These are phyloP conservation scores for Aureobasidium namibiae DNA, from an alignment of 2,329 filamentous ascomycete genomes.

Conservation along the genomic window DNA sequence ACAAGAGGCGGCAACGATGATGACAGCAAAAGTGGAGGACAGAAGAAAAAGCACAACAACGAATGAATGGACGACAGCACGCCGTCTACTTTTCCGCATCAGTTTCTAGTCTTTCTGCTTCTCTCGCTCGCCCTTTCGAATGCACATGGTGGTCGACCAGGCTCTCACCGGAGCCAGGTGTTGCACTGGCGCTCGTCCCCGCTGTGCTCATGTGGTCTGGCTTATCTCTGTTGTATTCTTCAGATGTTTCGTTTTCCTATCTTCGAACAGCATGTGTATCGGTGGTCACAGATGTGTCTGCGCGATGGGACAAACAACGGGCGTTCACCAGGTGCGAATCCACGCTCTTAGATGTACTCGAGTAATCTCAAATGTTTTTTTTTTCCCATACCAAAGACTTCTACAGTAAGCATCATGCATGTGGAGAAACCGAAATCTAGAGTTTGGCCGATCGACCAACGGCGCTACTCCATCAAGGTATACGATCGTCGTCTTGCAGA, in stretches of 20 bases:
- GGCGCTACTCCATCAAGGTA: conserved; percentile 3
- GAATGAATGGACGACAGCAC: conserved; percentile 7
- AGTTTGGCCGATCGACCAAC: not conserved
- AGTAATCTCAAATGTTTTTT: conserved; percentile 12
- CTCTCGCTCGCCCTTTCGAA: not conserved
- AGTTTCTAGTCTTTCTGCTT: not conserved
- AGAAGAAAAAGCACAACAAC: conserved; percentile 5
- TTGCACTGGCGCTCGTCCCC: not conserved
- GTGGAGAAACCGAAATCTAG: conserved; percentile 6
- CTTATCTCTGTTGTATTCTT: not conserved
- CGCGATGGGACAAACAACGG: not conserved
- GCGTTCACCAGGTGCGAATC: not conserved
- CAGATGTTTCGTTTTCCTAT: not conserved
- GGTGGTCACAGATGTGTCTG: not conserved
- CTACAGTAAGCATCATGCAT: not conserved
- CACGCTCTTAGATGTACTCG: conserved; percentile 8
- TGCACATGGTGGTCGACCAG: not conserved
- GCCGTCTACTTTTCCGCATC: conserved; percentile 4
- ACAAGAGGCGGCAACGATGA: conserved; percentile 10
- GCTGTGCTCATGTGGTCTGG: not conserved
- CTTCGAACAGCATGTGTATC: not conserved
- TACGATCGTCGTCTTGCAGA: conserved; percentile 4
- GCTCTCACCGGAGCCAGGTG: not conserved
- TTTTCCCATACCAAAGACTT: not conserved
- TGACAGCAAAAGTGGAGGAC: conserved; percentile 1